Evolutionary conservation across 768 basidiomycete species (phyloP), one percentile per base, ranked within the genome.

Genomic region (Lactifluus subvellereus): DNA sequence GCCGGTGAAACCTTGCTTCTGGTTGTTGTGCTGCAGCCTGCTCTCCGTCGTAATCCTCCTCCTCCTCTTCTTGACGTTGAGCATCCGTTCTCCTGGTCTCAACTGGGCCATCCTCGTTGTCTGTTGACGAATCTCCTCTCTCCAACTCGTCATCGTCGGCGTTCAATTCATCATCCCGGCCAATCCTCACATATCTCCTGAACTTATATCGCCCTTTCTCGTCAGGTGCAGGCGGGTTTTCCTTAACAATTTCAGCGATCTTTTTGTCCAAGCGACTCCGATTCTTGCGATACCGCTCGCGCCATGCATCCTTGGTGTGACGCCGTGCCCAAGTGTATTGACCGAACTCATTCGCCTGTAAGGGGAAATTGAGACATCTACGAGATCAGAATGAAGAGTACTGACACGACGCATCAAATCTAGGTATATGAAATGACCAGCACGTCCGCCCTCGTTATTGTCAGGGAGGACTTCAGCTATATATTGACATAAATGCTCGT

Each of bases 241-340:
- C 10, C 20, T 61, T 27, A 7, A 66, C 66, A n/a, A 63, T 64
- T 4, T 63, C 55, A 3, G 57, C 59, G 40, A 71, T 68, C 27
- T 60, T 54, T 20, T 16, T 14, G 51, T 71, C 66, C 37, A 71
- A 20, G n/a, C 54, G 50, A 13, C 10, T 32, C 27, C 42, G 52
- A 32, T 71, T 63, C 52, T 67, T 69, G 65, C 65, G 68, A 62
- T 71, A 71, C 2, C 61, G 66, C 54, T 71, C 66, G 11, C 64
- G 68, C 70, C 70, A 71, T 8, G 64, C 57, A 43, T 62, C 57
- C 54, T 61, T 53, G 4, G 70, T 59, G 35, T 71, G 70, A 7
- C 62, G 60, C 6, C 27, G 54, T 8, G 65, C 69, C 70, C 70
- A 66, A 8, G 13, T 45, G 48, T 56, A 59, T 54, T 66, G 59